These are phyloP conservation scores for Bathelium albidoporum DNA, from an alignment of 495 filamentous ascomycete species.

Conservation along the genomic window DNA sequence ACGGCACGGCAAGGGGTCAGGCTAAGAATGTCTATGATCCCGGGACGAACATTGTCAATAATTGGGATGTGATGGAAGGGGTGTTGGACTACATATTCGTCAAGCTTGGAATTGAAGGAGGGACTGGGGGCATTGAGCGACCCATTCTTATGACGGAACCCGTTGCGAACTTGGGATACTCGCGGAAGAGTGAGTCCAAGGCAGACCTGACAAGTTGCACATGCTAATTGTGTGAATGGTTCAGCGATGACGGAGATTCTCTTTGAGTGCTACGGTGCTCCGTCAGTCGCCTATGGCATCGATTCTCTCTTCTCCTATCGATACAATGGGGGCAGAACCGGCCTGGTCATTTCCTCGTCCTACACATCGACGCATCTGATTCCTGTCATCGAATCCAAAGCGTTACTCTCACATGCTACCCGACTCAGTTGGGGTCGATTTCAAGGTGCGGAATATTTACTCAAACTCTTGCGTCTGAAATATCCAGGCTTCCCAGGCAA, in stretches of 20 bases:
- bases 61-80: slow-evolving; percentile 95
- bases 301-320: slow-evolving; percentile 92
- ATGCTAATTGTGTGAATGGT: background rate
- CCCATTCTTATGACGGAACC: slow-evolving; percentile 95
- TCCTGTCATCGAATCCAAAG: slow-evolving; percentile 75
- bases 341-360: slow-evolving; percentile 82
- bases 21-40: slow-evolving; percentile 85
- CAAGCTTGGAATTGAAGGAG: slow-evolving; percentile 77
- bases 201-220: slow-evolving; percentile 7
- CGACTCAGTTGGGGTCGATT: slow-evolving; percentile 90
- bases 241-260: slow-evolving; percentile 92
- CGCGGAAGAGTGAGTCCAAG: slow-evolving; percentile 55
- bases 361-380: slow-evolving; percentile 94
- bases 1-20: slow-evolving; percentile 85
- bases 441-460: slow-evolving; percentile 78
- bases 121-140: slow-evolving; percentile 60
- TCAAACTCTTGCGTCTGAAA: slow-evolving; percentile 84
- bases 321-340: slow-evolving; percentile 80
- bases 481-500: slow-evolving; percentile 83
- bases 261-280: slow-evolving; percentile 87
- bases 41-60: slow-evolving; percentile 80
- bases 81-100: slow-evolving; percentile 86
- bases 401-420: slow-evolving; percentile 71
- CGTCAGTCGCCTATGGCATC: slow-evolving; percentile 83
- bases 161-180: slow-evolving; percentile 78